Evolutionary conservation across 257 asterid genomes (phyloP).

Genomic region (Schizonepeta tenuifolia): DNA sequence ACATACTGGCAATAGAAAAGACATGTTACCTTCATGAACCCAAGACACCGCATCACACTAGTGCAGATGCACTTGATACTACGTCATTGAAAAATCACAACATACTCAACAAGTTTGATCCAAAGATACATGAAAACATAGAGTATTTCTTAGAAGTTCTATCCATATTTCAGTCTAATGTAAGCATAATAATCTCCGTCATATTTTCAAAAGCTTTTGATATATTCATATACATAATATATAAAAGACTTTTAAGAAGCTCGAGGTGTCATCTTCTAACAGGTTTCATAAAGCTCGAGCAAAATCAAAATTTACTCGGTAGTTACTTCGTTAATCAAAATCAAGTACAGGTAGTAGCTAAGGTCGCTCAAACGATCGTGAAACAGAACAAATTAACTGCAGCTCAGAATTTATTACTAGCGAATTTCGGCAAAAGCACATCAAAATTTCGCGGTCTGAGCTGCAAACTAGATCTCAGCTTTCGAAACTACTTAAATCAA

Average conservation of each 20-base stretch:
- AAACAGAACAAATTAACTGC: constrained; percentile 14
- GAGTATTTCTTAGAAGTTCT: background rate
- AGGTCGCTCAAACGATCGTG: constrained; percentile 23
- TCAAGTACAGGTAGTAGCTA: background rate
- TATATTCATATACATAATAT: background rate
- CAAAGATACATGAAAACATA: background rate
- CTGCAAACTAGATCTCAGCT: constrained; percentile 41
- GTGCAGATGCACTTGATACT: background rate
- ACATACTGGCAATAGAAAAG: background rate
- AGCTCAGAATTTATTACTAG: constrained; percentile 25
- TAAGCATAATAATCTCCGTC: background rate
- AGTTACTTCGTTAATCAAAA: constrained; percentile 12
- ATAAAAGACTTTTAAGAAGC: background rate
- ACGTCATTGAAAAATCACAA: background rate
- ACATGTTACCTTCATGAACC: background rate
- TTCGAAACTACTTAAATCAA: constrained; percentile 11
- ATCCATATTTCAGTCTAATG: constrained; percentile 12
- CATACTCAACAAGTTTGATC: background rate
- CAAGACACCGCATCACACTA: constrained; percentile 5
- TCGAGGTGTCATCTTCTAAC: background rate
- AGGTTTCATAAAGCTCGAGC: constrained; percentile 7
- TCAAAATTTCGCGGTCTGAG: constrained; percentile 16
- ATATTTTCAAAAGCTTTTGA: background rate
- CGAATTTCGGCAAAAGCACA: constrained; percentile 18
- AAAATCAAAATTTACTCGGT: constrained; percentile 11